A percentile compares a stretch with the other conserved stretches of the same genome.
phyloP scores from a whole-genome alignment of 2,329 filamentous ascomycete genomes.

The Cladophialophora chaetospira region DNA sequence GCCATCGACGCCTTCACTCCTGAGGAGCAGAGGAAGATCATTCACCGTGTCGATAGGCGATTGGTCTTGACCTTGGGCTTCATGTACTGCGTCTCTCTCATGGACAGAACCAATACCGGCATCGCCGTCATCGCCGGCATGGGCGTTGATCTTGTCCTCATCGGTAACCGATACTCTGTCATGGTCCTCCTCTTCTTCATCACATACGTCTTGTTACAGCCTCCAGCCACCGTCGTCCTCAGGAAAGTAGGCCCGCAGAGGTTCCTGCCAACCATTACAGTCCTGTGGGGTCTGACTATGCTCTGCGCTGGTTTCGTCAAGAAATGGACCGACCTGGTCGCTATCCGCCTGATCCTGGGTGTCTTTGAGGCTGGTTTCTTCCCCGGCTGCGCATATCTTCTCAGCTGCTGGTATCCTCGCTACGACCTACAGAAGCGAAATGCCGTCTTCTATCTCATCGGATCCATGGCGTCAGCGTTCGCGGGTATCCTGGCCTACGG shows the following conservation, averaged over 20 bases:
- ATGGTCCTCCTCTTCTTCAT: constrained; percentile 74
- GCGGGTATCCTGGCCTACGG: constrained; percentile 40
- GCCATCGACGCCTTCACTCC: constrained; percentile 42
- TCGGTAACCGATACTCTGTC: constrained; percentile 51
- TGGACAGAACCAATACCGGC: constrained; percentile 77
- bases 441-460: constrained; percentile 54
- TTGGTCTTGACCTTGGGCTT: constrained; percentile 63
- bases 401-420: constrained; percentile 71
- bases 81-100: constrained; percentile 76
- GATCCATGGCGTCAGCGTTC: constrained; percentile 49
- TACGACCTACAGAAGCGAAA: constrained; percentile 41
- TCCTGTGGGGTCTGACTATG: constrained; percentile 39
- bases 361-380: constrained; percentile 22
- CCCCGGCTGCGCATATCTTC: constrained; percentile 64
- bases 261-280: constrained; percentile 5
- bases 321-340: constrained; percentile 8
- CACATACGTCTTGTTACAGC: constrained; percentile 71
- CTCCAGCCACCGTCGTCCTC: constrained; percentile 68
- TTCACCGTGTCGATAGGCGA: constrained; percentile 68
- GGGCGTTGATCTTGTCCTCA: constrained; percentile 31
- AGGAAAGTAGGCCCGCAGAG: constrained; percentile 60
- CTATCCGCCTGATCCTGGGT: constrained; percentile 10
- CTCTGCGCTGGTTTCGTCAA: constrained; percentile 31
- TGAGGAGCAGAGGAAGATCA: constrained; percentile 66
- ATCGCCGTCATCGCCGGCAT: constrained; percentile 69